Base-by-base conservation (phyloP, 1,284 basidiomycete genomes). In the Mixia osmundae region DNA sequence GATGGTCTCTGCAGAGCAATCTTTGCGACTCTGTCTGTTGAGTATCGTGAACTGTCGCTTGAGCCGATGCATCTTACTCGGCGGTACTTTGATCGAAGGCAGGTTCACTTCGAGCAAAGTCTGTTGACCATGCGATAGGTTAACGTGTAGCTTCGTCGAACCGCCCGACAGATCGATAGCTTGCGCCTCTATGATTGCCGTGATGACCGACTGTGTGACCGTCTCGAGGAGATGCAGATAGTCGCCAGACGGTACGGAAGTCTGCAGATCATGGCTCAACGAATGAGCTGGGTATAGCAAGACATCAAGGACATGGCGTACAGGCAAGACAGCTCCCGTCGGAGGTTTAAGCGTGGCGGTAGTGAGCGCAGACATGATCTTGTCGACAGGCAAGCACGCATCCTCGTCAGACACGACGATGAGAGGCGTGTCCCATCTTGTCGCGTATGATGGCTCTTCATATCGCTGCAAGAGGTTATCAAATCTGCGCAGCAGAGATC, bases 371-470 rank as follows among this genome's bases (percentile, higher is more conserved):
- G 71, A 64, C 75, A 78, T 91, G 31, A 95, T 76, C 9, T 69
- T 65, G 5, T 71, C 66, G 8, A n/a, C 38, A 9, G 80, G 78
- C 3, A 79, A 58, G 18, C 67, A 62, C 19, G 65, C 61, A 43
- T 85, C 78, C 23, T 68, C 65, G 69, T 72, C 78, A 2, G 72
- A 60, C 0, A 94, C 58, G 2, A 77, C 80, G 54, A 94, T 78
- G 22, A 95, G 65, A 0, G 89, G 89, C 0, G 83, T 76, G 57
- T 97, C 89, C 89, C 89, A 97, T 30, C 87, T 69, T 9, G 80
- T 82, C 74, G 89, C 89, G 1, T 83, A 85, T 0, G 78, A 85
- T 0, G 89, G 89, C 54, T 95, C 89, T 60, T 97, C 89, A 49
- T 73, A 95, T 25, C 89, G 69, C 53, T 72, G 66, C 10, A 91